These are phyloP conservation scores for Epichloe scottii DNA, from an alignment of 2,329 filamentous ascomycete species.

Conservation along the genomic window DNA sequence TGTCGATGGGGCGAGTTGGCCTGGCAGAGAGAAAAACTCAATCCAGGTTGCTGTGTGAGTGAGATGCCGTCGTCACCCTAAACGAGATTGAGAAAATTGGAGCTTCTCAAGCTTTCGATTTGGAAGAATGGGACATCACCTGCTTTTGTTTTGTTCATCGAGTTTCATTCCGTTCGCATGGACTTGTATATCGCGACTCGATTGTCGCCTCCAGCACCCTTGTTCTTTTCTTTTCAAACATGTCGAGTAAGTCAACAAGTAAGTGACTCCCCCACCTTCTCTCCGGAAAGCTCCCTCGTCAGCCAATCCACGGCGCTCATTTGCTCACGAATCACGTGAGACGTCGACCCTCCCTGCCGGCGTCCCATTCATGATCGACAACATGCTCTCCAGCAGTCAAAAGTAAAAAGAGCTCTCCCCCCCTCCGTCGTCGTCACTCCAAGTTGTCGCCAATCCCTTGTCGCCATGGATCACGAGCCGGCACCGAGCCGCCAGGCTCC, in stretches of 20 bases:
- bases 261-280: not conserved
- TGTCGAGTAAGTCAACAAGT: too few relatives aligned
- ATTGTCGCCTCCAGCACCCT: not conserved
- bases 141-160: too few relatives aligned
- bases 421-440: slow-evolving; percentile 8
- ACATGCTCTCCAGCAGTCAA: not conserved
- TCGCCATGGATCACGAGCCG: slow-evolving; percentile 22
- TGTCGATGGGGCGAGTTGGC: too few relatives aligned
- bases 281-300: not conserved
- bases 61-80: too few relatives aligned
- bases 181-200: not conserved
- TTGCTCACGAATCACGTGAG: slow-evolving; percentile 27
- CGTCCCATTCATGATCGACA: not conserved
- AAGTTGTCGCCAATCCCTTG: not conserved
- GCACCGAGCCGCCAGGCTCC: slow-evolving; percentile 16
- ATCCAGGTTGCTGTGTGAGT: too few relatives aligned
- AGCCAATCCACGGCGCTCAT: slow-evolving; percentile 21
- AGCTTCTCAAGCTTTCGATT: too few relatives aligned
- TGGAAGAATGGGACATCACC: too few relatives aligned
- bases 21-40: too few relatives aligned
- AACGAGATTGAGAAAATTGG: too few relatives aligned
- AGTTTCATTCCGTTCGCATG: too few relatives aligned
- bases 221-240: not conserved
- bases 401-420: not conserved
- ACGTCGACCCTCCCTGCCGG: not conserved